Percentiles rank a stretch among this genome's conserved stretches.
phyloP scores from a whole-genome alignment of 225 moss, liverwort and hornwort species.

The Anthoceros angustus region DNA sequence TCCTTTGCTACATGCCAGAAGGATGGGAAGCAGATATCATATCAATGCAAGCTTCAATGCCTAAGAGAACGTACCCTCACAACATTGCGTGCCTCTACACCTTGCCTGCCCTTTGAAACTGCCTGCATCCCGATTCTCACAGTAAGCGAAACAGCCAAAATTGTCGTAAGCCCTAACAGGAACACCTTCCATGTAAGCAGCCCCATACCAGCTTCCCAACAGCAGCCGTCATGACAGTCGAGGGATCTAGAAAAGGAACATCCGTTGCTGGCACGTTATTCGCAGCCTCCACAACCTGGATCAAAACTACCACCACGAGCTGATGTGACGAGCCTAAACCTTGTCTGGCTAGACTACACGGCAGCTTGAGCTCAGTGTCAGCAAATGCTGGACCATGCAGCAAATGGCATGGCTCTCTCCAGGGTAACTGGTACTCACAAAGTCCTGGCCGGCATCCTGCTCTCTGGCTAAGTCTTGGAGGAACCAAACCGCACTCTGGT shows the following conservation, averaged over 20 bases:
- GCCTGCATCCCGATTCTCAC: slow-evolving; percentile 19
- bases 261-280: slow-evolving; percentile 26
- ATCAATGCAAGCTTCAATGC: not conserved
- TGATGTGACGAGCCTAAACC: slow-evolving; percentile 7
- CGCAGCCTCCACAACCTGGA: slow-evolving; percentile 63
- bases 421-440: slow-evolving; percentile 22
- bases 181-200: not conserved
- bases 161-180: not conserved
- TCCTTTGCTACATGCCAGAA: not conserved
- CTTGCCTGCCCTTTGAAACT: slow-evolving; percentile 53
- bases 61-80: slow-evolving; percentile 32
- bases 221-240: slow-evolving; percentile 37
- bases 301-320: slow-evolving; percentile 21
- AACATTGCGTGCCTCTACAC: slow-evolving; percentile 51
- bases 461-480: slow-evolving; percentile 61
- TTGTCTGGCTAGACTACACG: not conserved
- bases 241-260: slow-evolving; percentile 32
- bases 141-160: not conserved
- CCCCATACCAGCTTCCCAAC: slow-evolving; percentile 45
- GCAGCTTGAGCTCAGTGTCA: not conserved
- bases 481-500: slow-evolving; percentile 69
- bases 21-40: not conserved
- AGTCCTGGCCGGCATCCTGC: slow-evolving; percentile 50
- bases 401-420: not conserved
- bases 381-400: not conserved